phyloP scores from a whole-genome alignment of 1,139 yeast genomes.

The Blastobotrys serpentis region DNA sequence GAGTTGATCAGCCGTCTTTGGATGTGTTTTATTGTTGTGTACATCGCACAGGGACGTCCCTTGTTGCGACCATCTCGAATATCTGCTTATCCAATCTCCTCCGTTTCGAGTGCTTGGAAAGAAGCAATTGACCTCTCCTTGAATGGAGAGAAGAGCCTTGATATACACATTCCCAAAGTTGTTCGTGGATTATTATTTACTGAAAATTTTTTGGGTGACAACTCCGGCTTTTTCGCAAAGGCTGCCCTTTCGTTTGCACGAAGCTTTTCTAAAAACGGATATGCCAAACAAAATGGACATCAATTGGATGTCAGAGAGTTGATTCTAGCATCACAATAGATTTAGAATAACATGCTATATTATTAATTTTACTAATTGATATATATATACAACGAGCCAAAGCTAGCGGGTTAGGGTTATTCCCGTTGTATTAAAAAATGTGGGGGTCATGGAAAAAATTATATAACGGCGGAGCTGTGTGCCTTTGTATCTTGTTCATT shows the following conservation, averaged over 20 bases:
- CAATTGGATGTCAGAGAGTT: constrained; percentile 12
- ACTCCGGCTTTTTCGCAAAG: constrained; percentile 26
- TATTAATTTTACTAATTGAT: too few relatives aligned
- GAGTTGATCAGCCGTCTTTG: constrained; percentile 23
- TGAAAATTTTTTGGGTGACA: constrained; percentile 21
- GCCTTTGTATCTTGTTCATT: too few relatives aligned
- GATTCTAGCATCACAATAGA: too few relatives aligned
- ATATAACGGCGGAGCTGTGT: too few relatives aligned
- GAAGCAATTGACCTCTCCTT: constrained; percentile 22
- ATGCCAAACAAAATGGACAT: constrained; percentile 16
- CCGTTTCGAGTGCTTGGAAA: constrained; percentile 22
- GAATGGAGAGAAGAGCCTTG: constrained; percentile 21
- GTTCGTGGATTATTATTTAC: constrained; percentile 29
- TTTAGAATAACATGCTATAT: too few relatives aligned
- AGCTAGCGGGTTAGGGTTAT: neutral
- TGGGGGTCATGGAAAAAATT: neutral
- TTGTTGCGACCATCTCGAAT: constrained; percentile 23
- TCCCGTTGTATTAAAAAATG: neutral
- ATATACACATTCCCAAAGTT: constrained; percentile 30
- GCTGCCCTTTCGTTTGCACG: constrained; percentile 28
- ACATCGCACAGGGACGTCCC: constrained; percentile 30
- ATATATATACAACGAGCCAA: too few relatives aligned
- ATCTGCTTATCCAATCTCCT: constrained; percentile 10
- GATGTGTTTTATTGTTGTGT: constrained; percentile 25
- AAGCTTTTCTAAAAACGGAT: constrained; percentile 15